Conservation (phyloP, 2,329 filamentous ascomycete species). For the Cladophialophora exuberans region DNA sequence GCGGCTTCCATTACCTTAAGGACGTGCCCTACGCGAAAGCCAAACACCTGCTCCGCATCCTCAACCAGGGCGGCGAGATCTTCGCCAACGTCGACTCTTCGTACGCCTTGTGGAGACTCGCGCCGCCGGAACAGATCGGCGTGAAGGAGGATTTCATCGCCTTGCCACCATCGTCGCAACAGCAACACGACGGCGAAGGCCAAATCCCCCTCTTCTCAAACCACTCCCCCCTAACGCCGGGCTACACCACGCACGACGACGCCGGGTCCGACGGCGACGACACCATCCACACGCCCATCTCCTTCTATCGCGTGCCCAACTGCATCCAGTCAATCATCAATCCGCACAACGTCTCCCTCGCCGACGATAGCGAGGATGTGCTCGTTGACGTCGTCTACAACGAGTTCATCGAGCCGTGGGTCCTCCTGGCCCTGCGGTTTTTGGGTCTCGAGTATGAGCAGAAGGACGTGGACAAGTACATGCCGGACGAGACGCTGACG, state of each 20-base stretch:
- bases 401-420: constrained; percentile 84
- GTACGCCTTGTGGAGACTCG: constrained; percentile 36
- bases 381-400: constrained; percentile 87
- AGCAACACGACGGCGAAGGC: neutral
- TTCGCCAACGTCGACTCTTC: constrained; percentile 44
- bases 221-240: constrained; percentile 56
- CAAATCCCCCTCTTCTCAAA: constrained; percentile 40
- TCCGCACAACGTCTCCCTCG: constrained; percentile 40
- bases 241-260: constrained; percentile 90
- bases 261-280: constrained; percentile 85
- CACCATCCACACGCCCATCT: constrained; percentile 75
- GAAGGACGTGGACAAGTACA: constrained; percentile 56
- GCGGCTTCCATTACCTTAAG: constrained; percentile 73
- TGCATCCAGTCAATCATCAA: constrained; percentile 72
- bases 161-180: neutral
- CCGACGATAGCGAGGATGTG: constrained; percentile 56
- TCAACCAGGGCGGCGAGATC: constrained; percentile 62
- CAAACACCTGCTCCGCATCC: constrained; percentile 63
- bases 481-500: constrained; percentile 59
- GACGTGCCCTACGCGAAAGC: constrained; percentile 81
- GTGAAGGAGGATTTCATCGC: constrained; percentile 26
- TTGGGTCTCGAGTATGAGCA: constrained; percentile 55
- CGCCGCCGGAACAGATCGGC: constrained; percentile 50
- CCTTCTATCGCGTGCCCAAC: constrained; percentile 79
- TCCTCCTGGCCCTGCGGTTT: constrained; percentile 73